Base-by-base conservation (phyloP, 2,329 filamentous ascomycete genomes). In the Aureobasidium leucospermi region DNA sequence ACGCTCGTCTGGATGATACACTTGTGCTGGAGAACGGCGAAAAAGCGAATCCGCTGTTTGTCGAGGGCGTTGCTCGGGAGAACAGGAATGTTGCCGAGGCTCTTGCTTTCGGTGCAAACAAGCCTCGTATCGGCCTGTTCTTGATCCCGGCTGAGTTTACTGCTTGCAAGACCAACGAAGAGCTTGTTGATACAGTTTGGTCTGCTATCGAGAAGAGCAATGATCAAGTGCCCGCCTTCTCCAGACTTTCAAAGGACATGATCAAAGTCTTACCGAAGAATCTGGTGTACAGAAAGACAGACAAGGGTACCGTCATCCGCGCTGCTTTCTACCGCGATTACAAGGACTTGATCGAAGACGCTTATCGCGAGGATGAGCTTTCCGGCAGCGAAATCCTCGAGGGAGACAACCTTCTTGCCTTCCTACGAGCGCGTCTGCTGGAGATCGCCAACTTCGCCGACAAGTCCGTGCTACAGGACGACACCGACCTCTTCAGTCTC, bases 401-500 rank as follows among this genome's bases (percentile, higher is more conserved):
- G 2, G 59, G 66, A 9, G 46, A 67, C 9, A 65, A 61, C 31
- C 16, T 63, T n/a, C 32, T 58, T 32, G 8, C 39, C 36, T 65
- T 60, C 45, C 32, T 66, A 3, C 52, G 58, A 3, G 56, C 6
- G 4, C 47, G 55, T 8, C 63, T 67, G n/a, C 52, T 67, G 13
- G 60, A 64, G 4, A 43, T 66, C 3, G 48, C 62, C 0, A 63
- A 65, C 19, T 60, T 70, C 4, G 64, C 67, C 55, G 46, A 55
- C 0, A 64, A 55, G 47, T 62, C 6, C 67, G 2, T 58, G 49
- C 1, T 65, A 41, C n/a, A 48, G 38, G 52, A 75, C 3, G 73
- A 79, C 8, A 75, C 77, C 0, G 84, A 86, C 66, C 80, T 87
- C 63, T 87, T 86, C 65, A 70, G 75, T 0, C 70, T 76, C 0